Evolutionary conservation across 495 filamentous ascomycete species (phyloP), one percentile per base, ranked within the genome.

Genomic region (Tuber magnatum): DNA sequence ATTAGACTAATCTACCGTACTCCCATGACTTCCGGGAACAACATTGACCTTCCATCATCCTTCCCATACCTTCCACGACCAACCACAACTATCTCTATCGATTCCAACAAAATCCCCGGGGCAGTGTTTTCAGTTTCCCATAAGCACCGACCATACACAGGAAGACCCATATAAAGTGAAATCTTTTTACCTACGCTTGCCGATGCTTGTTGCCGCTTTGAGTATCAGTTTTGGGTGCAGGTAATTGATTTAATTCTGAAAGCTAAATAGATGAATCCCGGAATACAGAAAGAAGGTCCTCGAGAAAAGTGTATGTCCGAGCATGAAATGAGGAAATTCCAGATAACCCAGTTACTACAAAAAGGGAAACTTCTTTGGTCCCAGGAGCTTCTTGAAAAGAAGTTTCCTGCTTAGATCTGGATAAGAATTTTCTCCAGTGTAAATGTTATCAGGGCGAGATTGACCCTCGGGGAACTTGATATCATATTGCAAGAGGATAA

Each of bases 401-500:
- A 86, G 74, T 73, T 82, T 80, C 51, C 76, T 80, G 3, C 71
- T 82, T n/a, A 74, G 77, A 61, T 83, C 80, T 22, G 83, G 83
- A 46, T 80, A 77, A 72, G 82, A 35, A 74, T 81, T 81, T 85
- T 84, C 79, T 82, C 84, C 56, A n/a, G 84, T 75, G 68, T 81
- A 72, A 73, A 83, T 79, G 9, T 83, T 83, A 69, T 70, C 69
- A 22, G 85, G 85, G 28, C 85, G 79, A 7, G 72, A 70, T 65
- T 84, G 80, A 56, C 85, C 86, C 35, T 85, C 83, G 22, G 76
- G 80, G 10, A 86, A 81, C 74, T 82, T 83, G 43, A 87, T 75
- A 68, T 89, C 87, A 80, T 87, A 88, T 72, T 83, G 81, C 44
- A 86, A 69, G 16, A 88, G 61, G 2, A 87, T 78, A 73, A 80